phyloP scores from a whole-genome alignment of 23 red algal species.

The Gracilaria domingensis region DNA sequence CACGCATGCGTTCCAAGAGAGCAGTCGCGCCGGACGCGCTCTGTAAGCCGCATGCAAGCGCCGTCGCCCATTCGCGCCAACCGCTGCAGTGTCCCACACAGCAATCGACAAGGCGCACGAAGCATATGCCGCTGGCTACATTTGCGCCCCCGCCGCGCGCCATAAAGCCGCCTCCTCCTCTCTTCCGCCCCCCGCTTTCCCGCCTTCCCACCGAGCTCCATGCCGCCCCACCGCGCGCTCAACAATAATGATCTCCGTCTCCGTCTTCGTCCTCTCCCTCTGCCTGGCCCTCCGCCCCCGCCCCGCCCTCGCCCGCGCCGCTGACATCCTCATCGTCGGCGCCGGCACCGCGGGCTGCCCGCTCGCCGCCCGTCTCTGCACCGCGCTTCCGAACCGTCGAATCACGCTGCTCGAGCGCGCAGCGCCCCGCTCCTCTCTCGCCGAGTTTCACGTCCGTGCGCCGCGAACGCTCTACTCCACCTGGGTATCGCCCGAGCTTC shows the following conservation, averaged over 20 bases:
- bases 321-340: slow-evolving; percentile 71
- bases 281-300: too few relatives aligned
- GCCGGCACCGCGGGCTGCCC: slow-evolving; percentile 73
- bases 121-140: too few relatives aligned
- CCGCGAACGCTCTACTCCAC: slow-evolving; percentile 10
- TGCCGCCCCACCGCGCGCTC: too few relatives aligned
- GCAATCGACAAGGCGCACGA: not conserved
- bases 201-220: too few relatives aligned
- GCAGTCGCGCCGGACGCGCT: slow-evolving; percentile 5
- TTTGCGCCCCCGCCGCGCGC: too few relatives aligned
- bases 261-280: not conserved
- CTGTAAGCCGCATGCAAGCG: not conserved
- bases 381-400: slow-evolving; percentile 16
- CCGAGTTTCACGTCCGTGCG: slow-evolving; percentile 47
- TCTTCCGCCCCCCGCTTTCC: too few relatives aligned
- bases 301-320: not conserved
- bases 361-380: slow-evolving; percentile 63
- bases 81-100: not conserved
- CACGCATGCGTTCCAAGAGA: slow-evolving; percentile 36
- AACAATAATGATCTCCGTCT: too few relatives aligned
- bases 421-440: not conserved
- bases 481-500: slow-evolving; percentile 39
- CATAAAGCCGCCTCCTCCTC: too few relatives aligned
- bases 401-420: slow-evolving; percentile 67
- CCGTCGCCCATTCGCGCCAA: not conserved